Base-by-base conservation (phyloP, 345 rosid species). In the Hypericum androsaemum region DNA sequence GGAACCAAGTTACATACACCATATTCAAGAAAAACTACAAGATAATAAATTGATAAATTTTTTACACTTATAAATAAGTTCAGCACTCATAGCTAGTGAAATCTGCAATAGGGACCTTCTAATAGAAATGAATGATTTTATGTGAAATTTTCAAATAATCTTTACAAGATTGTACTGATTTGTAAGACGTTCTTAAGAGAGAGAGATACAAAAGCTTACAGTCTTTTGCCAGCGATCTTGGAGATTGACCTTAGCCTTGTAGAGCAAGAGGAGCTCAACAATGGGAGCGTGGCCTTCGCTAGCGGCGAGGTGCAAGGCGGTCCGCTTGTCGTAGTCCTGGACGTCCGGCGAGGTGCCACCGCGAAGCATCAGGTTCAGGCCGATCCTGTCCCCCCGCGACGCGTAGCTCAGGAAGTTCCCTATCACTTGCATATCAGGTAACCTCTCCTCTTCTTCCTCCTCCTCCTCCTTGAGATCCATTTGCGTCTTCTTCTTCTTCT, bases 251-350 rank as follows among this genome's bases (percentile, higher is more conserved):
- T 76, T 64, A 37, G 81, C 88, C 37, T 69, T 75, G 54, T 76
- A 81, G 45, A 56, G 67, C 14, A 81, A 59, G 51, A 81, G 87
- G 45, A 81, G 87, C 73, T 78, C 81, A 54, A 81, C 78, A 8
- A 78, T 78, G 2, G 81, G 70, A 15, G 87, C 79, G 39, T 75
- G 87, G 32, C 78, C 87, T 46, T 81, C 83, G 11, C 87, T 81
- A 0, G 83, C 83, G 0, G 83, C 83, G 12, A 81, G 79, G 58
- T 81, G 87, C 58, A 81, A 43, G n/a, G 81, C 83, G 5, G 83
- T 81, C 48, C 81, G 54, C 65, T 61, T 65, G 56, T 78, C 83
- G 50, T 78, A 78, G 64, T 81, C 83, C 62, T 81, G 83, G 1
- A 81, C 81, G 40, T 78, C 69, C 0, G 83, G 88, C 16, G 80